phyloP scores from a whole-genome alignment of 495 filamentous ascomycete species.

The Bacidia rubella region DNA sequence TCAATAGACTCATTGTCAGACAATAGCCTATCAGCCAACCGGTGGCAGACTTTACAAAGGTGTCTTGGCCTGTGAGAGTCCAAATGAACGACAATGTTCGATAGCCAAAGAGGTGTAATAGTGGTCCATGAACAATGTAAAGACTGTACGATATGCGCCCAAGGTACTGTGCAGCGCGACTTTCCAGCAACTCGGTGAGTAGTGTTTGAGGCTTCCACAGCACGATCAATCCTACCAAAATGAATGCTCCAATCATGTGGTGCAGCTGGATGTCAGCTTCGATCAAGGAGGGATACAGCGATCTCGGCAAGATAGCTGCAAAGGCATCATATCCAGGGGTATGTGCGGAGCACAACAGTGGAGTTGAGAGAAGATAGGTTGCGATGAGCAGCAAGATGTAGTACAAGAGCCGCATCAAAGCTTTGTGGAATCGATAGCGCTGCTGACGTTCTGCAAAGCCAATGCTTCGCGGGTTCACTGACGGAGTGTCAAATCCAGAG shows the following conservation, averaged over 20 bases:
- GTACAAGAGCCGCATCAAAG: too few species aligned
- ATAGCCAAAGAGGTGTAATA: constrained; percentile 35
- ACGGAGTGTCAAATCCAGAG: constrained; percentile 24
- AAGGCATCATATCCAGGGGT: neutral
- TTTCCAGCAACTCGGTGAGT: constrained; percentile 34
- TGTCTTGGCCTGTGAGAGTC: constrained; percentile 30
- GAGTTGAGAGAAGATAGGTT: neutral
- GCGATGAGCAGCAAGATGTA: neutral
- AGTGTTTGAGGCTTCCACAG: neutral
- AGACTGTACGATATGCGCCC: constrained; percentile 50
- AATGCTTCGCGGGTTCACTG: neutral
- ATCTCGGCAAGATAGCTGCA: neutral
- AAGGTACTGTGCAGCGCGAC: constrained; percentile 44
- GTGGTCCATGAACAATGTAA: constrained; percentile 51
- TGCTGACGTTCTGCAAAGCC: neutral
- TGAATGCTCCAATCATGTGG: neutral
- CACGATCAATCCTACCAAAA: neutral
- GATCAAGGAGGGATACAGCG: neutral
- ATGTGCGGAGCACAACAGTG: neutral
- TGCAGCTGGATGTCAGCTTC: neutral
- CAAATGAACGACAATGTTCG: constrained; percentile 39
- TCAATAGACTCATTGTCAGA: neutral
- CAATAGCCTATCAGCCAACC: neutral
- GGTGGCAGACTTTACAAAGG: neutral
- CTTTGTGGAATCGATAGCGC: neutral